Percentiles rank a stretch among this genome's conserved stretches.
Conservation (phyloP, 2,329 filamentous ascomycete genomes). For the Lasiodiplodia theobromae region DNA sequence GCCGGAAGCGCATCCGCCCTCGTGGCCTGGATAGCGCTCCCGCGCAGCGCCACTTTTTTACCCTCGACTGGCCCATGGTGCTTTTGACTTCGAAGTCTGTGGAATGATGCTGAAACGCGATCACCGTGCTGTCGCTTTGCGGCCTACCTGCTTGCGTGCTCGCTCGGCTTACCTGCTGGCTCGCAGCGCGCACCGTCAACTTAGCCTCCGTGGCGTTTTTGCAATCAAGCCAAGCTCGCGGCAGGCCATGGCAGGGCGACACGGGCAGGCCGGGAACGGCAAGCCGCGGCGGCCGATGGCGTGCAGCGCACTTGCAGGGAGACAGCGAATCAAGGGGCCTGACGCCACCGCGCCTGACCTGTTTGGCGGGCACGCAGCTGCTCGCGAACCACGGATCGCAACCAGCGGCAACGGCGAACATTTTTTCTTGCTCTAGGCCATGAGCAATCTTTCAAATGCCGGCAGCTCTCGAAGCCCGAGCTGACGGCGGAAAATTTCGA, state of each 20-base stretch:
- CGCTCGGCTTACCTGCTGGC: constrained; percentile 26
- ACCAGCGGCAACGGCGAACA: background rate
- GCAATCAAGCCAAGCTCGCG: background rate
- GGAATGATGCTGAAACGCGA: constrained; percentile 5
- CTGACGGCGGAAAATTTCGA: constrained; percentile 13
- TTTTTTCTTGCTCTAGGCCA: background rate
- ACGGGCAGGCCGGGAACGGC: constrained; percentile 7
- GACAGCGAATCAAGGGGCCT: constrained; percentile 18
- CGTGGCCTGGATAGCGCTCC: constrained; percentile 14
- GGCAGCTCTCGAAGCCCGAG: background rate
- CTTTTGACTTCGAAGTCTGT: background rate
- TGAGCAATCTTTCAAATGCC: no score
- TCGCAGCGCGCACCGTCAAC: background rate
- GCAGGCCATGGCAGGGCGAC: background rate
- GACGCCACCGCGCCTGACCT: background rate
- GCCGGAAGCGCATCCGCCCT: constrained; percentile 11
- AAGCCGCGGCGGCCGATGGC: constrained; percentile 21
- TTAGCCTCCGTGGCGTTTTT: constrained; percentile 11
- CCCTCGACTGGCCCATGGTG: background rate
- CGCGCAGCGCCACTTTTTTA: constrained; percentile 14
- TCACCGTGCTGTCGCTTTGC: background rate
- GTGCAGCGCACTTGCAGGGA: constrained; percentile 6
- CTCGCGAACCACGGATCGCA: background rate
- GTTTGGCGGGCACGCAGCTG: background rate
- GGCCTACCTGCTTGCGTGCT: background rate